Percentiles rank a stretch among this genome's conserved stretches.
phyloP scores from a whole-genome alignment of 345 rosid genomes.

The Schrenkiella parvula region DNA sequence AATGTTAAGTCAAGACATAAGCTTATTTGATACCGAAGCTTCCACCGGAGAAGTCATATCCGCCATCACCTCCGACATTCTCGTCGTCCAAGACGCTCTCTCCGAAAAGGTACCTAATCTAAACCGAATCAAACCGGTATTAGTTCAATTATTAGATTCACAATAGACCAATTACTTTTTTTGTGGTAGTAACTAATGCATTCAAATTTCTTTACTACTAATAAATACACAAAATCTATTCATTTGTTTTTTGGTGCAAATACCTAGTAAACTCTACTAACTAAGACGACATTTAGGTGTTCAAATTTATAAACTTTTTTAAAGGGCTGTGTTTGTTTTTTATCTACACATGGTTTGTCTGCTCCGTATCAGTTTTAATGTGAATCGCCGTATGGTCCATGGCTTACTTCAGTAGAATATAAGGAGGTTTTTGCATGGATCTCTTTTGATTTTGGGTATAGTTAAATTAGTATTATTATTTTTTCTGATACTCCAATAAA shows the following conservation, averaged over 20 bases:
- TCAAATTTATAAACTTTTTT: not conserved
- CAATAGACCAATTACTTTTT: not conserved
- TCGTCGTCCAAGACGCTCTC: slow-evolving; percentile 92
- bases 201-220: not conserved
- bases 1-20: slow-evolving; percentile 86
- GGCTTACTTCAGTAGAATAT: not conserved
- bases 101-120: slow-evolving; percentile 74
- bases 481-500: not conserved
- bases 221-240: not conserved
- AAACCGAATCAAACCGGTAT: not conserved
- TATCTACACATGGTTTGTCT: not conserved
- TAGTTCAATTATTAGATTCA: not conserved
- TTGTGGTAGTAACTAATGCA: not conserved
- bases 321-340: not conserved
- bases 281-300: not conserved
- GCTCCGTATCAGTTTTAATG: not conserved
- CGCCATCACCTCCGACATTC: slow-evolving; percentile 81
- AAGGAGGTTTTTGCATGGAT: not conserved
- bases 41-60: slow-evolving; percentile 90
- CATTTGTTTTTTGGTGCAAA: not conserved
- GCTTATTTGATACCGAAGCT: slow-evolving; percentile 83
- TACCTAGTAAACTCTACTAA: not conserved
- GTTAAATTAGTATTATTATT: not conserved
- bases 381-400: not conserved
- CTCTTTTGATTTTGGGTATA: not conserved